Base-by-base conservation (phyloP, 2,329 filamentous ascomycete species). In the Diaporthe amygdali region DNA sequence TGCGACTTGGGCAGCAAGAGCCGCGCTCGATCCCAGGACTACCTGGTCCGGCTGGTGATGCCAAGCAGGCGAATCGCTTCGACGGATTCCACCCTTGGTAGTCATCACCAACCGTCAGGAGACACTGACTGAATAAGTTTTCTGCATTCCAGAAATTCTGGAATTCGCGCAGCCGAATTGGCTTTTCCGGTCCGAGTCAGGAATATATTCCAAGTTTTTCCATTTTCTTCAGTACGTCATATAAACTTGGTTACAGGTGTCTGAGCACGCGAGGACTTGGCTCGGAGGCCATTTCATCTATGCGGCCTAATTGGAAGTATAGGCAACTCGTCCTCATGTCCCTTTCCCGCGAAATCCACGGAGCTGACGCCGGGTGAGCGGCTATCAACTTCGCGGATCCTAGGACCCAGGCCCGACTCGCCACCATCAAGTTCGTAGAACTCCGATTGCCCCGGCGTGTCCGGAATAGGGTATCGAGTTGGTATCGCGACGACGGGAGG, bases 381-480 rank as follows among this genome's bases (percentile, higher is more conserved):
- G 44, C 41, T 59, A 2, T 12, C 66, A 17, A 41, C 15, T 30
- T 56, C 51, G 22, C 15, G 27, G n/a, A 49, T 2, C 37, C 47
- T 17, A 25, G 39, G 34, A 27, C 63, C 49, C n/a, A 61, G 20
- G 17, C 49, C 64, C 5, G 20, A 34, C 22, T 72, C 63, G 8
- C 55, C 55, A 37, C 68, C 63, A 22, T 67, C 68, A 17, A 72
- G 37, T 32, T 72, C 68, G 56, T 59, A 68, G 12, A 34, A 56
- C 14, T 72, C 63, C 10, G 46, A 37, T 39, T 51, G 63, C 46
- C 56, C 46, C 8, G 44, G 54, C 25, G 49, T 66, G 47, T 44
- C 61, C 6, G 68, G 49, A 25, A 66, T 54, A 20, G 41, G 20
- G n/a, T 44, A 41, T 44, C 61, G 51, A 44, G 69, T 17, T 51